Evolutionary conservation across 441 rosid genomes (phyloP), one percentile per base, ranked within the genome.

Genomic region (Omphalea diandra): DNA sequence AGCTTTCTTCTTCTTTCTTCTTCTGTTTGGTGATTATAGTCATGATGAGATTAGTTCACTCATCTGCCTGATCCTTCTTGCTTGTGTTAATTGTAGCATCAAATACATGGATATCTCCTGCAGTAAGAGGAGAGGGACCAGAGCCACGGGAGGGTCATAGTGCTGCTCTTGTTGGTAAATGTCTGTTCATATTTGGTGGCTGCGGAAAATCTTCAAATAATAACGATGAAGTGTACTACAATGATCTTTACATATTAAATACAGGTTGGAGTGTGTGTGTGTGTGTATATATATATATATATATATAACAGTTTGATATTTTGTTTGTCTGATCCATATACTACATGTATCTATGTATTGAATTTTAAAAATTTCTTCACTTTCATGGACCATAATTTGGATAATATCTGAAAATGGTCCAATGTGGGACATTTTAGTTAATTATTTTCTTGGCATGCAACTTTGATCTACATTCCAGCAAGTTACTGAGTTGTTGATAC

Each of bases 61-160:
- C 54, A 35, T 52, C 35, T 52, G 12, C 11, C 15, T 70, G n/a
- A 53, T 26, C 24, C 49, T 20, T 29, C 36, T 12, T 33, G 47
- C 35, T 3, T 75, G 59, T 43, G 63, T 36, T 75, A 3, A 63
- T 71, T 82, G 65, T 80, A 94, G 99, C 93, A 77, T 82, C 95
- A 46, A 88, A 87, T 72, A 88, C 94, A 46, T 95, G 99, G 99
- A 81, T 75, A 70, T 84, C 89, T 61, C 99, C 97, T 18, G 81
- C 81, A 79, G 86, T 89, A 54, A 89, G 95, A 82, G 99, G 98
- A 33, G 97, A 90, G 56, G 98, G 88, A 57, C 99, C 98, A 1
- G 88, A 82, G 76, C 88, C 97, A 70, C 88, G 99, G 72, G 97
- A 93, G 80, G 97, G 96, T 74, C 99, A 95, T 77, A 85, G 87